phyloP scores from a whole-genome alignment of 768 basidiomycete genomes.

The Roridomyces roridus region DNA sequence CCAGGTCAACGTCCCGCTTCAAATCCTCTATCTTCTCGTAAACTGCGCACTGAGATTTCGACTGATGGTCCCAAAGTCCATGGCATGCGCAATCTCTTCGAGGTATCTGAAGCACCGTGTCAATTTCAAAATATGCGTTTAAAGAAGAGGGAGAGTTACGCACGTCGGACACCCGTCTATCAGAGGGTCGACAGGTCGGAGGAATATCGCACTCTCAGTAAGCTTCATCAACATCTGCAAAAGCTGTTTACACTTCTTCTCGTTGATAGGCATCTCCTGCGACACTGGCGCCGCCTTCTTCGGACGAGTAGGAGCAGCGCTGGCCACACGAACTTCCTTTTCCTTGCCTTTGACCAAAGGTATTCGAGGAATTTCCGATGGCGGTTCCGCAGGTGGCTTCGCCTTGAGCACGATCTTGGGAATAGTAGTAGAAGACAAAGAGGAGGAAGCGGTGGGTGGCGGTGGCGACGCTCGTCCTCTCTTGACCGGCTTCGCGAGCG shows the following conservation, averaged over 20 bases:
- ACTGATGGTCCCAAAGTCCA: slow-evolving; percentile 90
- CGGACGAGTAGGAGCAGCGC: slow-evolving; percentile 43
- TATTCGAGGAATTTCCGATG: slow-evolving; percentile 26
- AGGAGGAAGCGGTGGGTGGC: slow-evolving; percentile 31
- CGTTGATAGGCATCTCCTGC: slow-evolving; percentile 64
- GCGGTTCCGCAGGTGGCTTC: slow-evolving; percentile 30
- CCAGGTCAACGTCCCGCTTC: slow-evolving; percentile 77
- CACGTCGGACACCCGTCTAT: slow-evolving; percentile 91
- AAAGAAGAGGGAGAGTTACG: slow-evolving; percentile 38
- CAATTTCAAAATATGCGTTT: no score
- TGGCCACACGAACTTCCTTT: slow-evolving; percentile 51
- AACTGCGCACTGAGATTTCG: slow-evolving; percentile 68
- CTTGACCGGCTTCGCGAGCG: slow-evolving; percentile 67
- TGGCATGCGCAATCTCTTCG: slow-evolving; percentile 89
- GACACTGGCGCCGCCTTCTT: slow-evolving; percentile 42
- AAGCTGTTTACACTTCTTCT: slow-evolving; percentile 83
- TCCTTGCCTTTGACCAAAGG: slow-evolving; percentile 77
- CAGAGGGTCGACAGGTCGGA: slow-evolving; percentile 82
- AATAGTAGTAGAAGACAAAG: slow-evolving; percentile 29
- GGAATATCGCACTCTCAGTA: slow-evolving; percentile 76
- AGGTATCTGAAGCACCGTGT: slow-evolving; percentile 72
- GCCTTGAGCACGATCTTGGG: slow-evolving; percentile 29
- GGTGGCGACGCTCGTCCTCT: slow-evolving; percentile 55
- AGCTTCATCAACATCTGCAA: slow-evolving; percentile 64
- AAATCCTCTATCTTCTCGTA: slow-evolving; percentile 88